Evolutionary conservation across 2,329 filamentous ascomycete species (phyloP).

Genomic region (Cryphonectria radicalis): DNA sequence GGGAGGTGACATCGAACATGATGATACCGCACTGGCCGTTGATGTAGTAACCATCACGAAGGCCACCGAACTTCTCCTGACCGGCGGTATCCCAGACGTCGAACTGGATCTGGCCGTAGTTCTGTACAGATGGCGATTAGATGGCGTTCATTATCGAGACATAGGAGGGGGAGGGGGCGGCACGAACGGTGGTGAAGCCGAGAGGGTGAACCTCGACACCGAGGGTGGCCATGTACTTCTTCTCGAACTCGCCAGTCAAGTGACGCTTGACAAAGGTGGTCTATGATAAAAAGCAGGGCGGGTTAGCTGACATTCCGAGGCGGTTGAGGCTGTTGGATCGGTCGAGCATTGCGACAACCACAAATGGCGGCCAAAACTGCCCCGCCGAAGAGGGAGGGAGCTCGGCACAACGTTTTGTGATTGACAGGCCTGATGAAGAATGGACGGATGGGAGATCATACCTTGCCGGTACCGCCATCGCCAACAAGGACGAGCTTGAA

Average conservation of each 20-base stretch:
- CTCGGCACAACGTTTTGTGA: slow-evolving; percentile 25
- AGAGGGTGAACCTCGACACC: slow-evolving; percentile 99
- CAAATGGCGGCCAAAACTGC: slow-evolving; percentile 27
- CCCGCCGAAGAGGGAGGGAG: slow-evolving; percentile 22
- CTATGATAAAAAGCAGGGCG: slow-evolving; percentile 52
- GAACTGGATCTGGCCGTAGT: slow-evolving; percentile 96
- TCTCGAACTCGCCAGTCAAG: slow-evolving; percentile 99
- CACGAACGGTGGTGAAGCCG: slow-evolving; percentile 92
- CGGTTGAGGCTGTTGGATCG: slow-evolving; percentile 16
- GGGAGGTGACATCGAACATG: slow-evolving; percentile 99
- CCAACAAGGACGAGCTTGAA: slow-evolving; percentile 99
- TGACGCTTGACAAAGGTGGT: slow-evolving; percentile 99
- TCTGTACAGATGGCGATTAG: slow-evolving; percentile 54
- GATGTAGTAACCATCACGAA: slow-evolving; percentile 99
- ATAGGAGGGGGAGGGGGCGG: slow-evolving; percentile 14
- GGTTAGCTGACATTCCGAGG: slow-evolving; percentile 18
- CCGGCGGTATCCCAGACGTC: slow-evolving; percentile 99
- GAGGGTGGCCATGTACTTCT: slow-evolving; percentile 99
- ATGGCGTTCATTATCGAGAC: slow-evolving; percentile 33
- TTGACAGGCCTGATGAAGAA: slow-evolving; percentile 29
- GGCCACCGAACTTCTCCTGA: slow-evolving; percentile 99
- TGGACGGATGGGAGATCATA: slow-evolving; percentile 50
- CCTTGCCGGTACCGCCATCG: slow-evolving; percentile 99
- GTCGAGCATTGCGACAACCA: slow-evolving; percentile 26
- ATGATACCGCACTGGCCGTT: slow-evolving; percentile 99